Percentiles rank a stretch among this genome's conserved stretches.
phyloP scores from a whole-genome alignment of 2,329 filamentous ascomycete species.

The Fusarium sp. region DNA sequence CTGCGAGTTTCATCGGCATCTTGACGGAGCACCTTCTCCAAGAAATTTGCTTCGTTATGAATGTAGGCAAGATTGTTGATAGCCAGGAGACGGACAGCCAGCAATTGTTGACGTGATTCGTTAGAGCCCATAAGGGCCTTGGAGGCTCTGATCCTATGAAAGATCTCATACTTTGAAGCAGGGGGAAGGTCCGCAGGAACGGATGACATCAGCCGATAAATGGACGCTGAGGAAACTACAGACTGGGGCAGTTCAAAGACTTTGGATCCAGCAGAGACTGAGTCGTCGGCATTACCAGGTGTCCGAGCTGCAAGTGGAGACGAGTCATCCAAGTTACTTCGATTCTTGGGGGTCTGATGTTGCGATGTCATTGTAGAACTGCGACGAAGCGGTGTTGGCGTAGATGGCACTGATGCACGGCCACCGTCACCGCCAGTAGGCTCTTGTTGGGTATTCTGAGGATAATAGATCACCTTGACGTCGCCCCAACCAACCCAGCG shows the following conservation, averaged over 20 bases:
- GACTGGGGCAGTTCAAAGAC: slow-evolving; percentile 74
- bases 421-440: slow-evolving; percentile 44
- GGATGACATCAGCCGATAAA: slow-evolving; percentile 68
- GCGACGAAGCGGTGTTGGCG: slow-evolving; percentile 81
- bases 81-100: slow-evolving; percentile 85
- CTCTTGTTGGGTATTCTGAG: slow-evolving; percentile 52
- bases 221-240: slow-evolving; percentile 63
- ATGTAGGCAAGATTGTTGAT: slow-evolving; percentile 94
- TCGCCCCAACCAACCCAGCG: slow-evolving; percentile 84
- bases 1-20: slow-evolving; percentile 91
- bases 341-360: slow-evolving; percentile 58
- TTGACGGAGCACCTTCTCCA: slow-evolving; percentile 85
- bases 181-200: slow-evolving; percentile 75
- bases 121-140: slow-evolving; percentile 78
- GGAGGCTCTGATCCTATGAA: slow-evolving; percentile 86
- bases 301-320: slow-evolving; percentile 64
- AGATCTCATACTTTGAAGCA: slow-evolving; percentile 82
- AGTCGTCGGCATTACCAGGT: slow-evolving; percentile 54
- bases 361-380: slow-evolving; percentile 67
- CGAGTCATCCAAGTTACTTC: slow-evolving; percentile 56
- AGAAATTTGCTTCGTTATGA: slow-evolving; percentile 83
- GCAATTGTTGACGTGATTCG: slow-evolving; percentile 77
- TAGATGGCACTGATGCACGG: slow-evolving; percentile 68
- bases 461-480: slow-evolving; percentile 85
- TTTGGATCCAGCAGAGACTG: slow-evolving; percentile 61